A percentile compares a stretch with the other conserved stretches of the same genome.
These are phyloP conservation scores for Neophaeococcomyces aloes DNA, from an alignment of 2,329 filamentous ascomycete species.

Conservation along the genomic window DNA sequence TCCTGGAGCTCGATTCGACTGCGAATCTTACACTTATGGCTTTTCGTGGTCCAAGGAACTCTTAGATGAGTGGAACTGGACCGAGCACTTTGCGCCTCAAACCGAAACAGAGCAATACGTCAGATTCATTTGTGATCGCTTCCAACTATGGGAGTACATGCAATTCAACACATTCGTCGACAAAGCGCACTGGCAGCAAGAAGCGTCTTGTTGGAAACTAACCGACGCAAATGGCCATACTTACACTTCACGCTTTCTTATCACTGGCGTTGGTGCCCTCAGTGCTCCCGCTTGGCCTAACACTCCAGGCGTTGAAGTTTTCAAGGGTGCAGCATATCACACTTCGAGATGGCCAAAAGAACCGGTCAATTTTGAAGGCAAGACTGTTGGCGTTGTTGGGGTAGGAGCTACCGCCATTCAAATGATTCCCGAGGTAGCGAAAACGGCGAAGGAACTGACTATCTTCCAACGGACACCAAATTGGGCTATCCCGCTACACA, in stretches of 20 bases:
- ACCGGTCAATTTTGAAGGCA: conserved; percentile 45
- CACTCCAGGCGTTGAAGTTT: conserved; percentile 48
- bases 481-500: conserved; percentile 51
- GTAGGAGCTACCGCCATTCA: conserved; percentile 46
- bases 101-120: conserved; percentile 34
- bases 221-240: conserved; percentile 9
- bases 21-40: conserved; percentile 43
- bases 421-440: conserved; percentile 18
- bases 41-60: conserved; percentile 38
- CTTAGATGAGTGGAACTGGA: conserved; percentile 35
- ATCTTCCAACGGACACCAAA: conserved; percentile 57
- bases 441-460: conserved; percentile 28
- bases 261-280: conserved; percentile 37
- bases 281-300: conserved; percentile 38
- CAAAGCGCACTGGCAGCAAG: conserved; percentile 28
- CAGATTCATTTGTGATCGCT: conserved; percentile 28
- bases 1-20: conserved; percentile 46
- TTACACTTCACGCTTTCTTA: conserved; percentile 13
- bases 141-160: conserved; percentile 31
- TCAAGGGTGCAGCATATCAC: conserved; percentile 50
- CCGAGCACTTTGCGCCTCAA: conserved; percentile 30
- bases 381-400: conserved; percentile 52
- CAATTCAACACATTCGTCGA: conserved; percentile 27
- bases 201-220: conserved; percentile 12
- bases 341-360: conserved; percentile 51